phyloP scores from a whole-genome alignment of 106 monocot genomes.

The Cymbidium sinense region DNA sequence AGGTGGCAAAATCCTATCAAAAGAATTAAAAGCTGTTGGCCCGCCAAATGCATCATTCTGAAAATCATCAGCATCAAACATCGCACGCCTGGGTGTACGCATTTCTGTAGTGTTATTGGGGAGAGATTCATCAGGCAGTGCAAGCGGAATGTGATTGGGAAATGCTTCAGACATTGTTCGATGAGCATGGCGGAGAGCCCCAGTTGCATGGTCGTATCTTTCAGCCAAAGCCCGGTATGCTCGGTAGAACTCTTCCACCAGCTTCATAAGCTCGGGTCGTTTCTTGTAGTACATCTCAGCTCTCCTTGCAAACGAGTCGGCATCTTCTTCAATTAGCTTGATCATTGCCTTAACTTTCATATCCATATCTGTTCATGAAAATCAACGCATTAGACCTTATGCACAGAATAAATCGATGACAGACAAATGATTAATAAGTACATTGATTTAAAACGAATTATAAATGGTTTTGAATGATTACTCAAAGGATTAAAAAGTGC shows the following conservation, averaged over 20 bases:
- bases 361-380: slow-evolving; percentile 51
- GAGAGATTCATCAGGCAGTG: slow-evolving; percentile 43
- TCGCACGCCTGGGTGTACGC: slow-evolving; percentile 10
- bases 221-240: slow-evolving; percentile 76
- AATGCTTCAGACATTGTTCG: slow-evolving; percentile 72
- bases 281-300: slow-evolving; percentile 79
- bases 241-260: slow-evolving; percentile 68
- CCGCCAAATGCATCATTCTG: slow-evolving; percentile 25
- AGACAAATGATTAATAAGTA: neutral
- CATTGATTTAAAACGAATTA: neutral
- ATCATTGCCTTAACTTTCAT: slow-evolving; percentile 66
- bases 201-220: slow-evolving; percentile 67
- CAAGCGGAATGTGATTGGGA: slow-evolving; percentile 47
- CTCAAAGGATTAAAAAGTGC: no score
- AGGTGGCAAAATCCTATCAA: neutral
- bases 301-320: slow-evolving; percentile 67
- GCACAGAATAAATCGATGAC: neutral
- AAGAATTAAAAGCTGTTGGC: slow-evolving; percentile 14
- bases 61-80: slow-evolving; percentile 24
- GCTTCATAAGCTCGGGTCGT: slow-evolving; percentile 62
- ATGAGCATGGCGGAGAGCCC: slow-evolving; percentile 62
- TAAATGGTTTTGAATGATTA: neutral
- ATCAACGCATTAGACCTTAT: slow-evolving; percentile 3
- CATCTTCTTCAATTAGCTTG: slow-evolving; percentile 74
- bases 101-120: slow-evolving; percentile 30